These are phyloP conservation scores for Marchantia polymorpha DNA, from an alignment of 225 moss, liverwort and hornwort genomes.

Conservation along the genomic window DNA sequence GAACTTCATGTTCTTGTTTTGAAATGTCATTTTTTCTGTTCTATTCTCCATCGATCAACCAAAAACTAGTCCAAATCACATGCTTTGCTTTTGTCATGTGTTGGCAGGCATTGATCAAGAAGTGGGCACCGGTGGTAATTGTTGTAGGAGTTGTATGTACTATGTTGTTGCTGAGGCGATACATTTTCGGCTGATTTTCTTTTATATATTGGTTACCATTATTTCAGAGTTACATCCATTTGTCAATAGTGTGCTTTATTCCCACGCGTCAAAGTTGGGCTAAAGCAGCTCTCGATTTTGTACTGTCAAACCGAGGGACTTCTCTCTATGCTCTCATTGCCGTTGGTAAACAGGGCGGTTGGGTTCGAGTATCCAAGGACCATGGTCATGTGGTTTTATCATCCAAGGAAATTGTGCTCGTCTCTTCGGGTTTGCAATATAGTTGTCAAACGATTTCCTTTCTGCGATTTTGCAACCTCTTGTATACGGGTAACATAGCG, in stretches of 20 bases:
- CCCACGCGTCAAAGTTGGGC: slow-evolving; percentile 22
- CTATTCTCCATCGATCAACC: neutral
- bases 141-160: slow-evolving; percentile 75
- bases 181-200: slow-evolving; percentile 54
- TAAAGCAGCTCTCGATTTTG: slow-evolving; percentile 42
- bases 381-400: slow-evolving; percentile 29
- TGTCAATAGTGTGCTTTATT: slow-evolving; percentile 26
- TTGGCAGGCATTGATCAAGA: slow-evolving; percentile 91
- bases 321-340: slow-evolving; percentile 20
- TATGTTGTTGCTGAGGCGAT: slow-evolving; percentile 73
- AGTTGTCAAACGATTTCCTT: neutral
- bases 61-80: neutral
- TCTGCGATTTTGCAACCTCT: neutral
- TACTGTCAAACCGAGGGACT: slow-evolving; percentile 18
- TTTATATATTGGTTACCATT: neutral
- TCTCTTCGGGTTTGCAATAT: slow-evolving; percentile 9
- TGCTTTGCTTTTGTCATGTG: slow-evolving; percentile 6
- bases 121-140: slow-evolving; percentile 95
- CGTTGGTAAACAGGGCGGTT: slow-evolving; percentile 19
- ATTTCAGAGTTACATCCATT: slow-evolving; percentile 15
- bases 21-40: neutral
- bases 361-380: slow-evolving; percentile 3
- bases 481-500: neutral
- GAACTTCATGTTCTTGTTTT: neutral
- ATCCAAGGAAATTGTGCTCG: slow-evolving; percentile 31